phyloP scores from a whole-genome alignment of 2,329 filamentous ascomycete genomes.

The Penicillium sp. region DNA sequence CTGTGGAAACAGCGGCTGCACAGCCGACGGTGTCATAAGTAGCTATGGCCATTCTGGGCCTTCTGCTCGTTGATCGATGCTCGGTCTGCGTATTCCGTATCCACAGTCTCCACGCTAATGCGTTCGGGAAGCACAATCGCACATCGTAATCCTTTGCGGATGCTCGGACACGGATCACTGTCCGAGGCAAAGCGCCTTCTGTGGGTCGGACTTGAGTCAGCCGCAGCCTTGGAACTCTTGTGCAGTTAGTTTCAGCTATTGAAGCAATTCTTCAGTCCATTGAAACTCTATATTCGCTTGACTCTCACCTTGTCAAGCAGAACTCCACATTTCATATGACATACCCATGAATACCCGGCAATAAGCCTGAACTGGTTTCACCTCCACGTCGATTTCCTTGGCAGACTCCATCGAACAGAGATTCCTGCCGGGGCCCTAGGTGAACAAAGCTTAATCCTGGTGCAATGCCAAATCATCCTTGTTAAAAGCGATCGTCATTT shows the following conservation, averaged over 20 bases:
- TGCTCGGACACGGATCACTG: slow-evolving; percentile 3
- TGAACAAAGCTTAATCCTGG: slow-evolving; percentile 9
- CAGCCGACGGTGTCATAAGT: slow-evolving; percentile 1
- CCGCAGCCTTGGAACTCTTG: neutral
- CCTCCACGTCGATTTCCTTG: neutral
- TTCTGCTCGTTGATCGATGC: slow-evolving; percentile 3
- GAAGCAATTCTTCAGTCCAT: neutral
- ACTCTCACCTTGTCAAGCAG: neutral
- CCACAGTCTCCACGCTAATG: neutral
- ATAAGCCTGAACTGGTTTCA: neutral
- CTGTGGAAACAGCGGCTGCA: slow-evolving; percentile 7
- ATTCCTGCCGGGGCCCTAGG: neutral
- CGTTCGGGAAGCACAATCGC: neutral
- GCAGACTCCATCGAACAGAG: neutral
- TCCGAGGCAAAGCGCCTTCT: neutral
- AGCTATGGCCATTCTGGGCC: slow-evolving; percentile 3
- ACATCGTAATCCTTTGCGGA: slow-evolving; percentile 1
- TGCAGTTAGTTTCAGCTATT: neutral
- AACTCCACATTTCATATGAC: neutral
- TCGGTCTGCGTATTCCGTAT: neutral
- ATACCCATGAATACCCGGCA: too few species aligned
- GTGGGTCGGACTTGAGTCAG: neutral
- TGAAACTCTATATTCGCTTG: neutral
- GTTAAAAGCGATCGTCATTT: slow-evolving; percentile 5
- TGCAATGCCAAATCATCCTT: slow-evolving; percentile 11